Conservation (phyloP, 345 rosid genomes). For the Pelargonium nanum region DNA sequence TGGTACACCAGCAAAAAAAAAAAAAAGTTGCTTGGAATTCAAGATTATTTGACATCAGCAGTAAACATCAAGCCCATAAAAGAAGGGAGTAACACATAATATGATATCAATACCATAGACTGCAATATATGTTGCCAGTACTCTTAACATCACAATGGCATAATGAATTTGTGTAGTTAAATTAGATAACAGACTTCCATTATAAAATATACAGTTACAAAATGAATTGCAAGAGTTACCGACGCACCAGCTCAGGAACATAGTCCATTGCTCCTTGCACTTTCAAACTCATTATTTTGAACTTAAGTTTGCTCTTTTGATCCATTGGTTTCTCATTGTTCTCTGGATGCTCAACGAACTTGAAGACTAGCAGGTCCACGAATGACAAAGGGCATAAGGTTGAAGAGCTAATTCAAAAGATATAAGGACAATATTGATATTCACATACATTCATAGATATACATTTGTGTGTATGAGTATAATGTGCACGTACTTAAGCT, state of each 20-base stretch:
- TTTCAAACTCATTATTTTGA: constrained; percentile 90
- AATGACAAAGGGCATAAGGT: constrained; percentile 7
- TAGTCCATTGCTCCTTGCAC: constrained; percentile 79
- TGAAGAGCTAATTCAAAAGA: not conserved
- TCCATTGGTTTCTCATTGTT: constrained; percentile 89
- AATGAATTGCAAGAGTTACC: constrained; percentile 3
- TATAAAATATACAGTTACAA: not conserved
- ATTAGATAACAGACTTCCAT: too few species aligned
- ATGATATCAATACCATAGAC: too few species aligned
- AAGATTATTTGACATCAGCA: too few species aligned
- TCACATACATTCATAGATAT: not conserved
- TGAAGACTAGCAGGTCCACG: constrained; percentile 49
- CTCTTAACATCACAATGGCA: too few species aligned
- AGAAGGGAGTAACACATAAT: too few species aligned
- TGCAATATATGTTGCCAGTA: too few species aligned
- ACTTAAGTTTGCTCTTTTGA: constrained; percentile 80
- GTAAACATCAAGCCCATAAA: too few species aligned
- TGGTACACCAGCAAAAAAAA: too few species aligned
- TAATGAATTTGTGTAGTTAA: too few species aligned
- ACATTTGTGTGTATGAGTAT: not conserved
- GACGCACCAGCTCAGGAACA: constrained; percentile 90
- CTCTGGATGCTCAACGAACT: constrained; percentile 92
- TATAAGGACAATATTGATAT: not conserved
- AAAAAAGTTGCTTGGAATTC: too few species aligned
- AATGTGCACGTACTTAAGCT: not conserved